Evolutionary conservation across 2,329 filamentous ascomycete species (phyloP), one percentile per base, ranked within the genome.

Genomic region (Penicillium sp.): DNA sequence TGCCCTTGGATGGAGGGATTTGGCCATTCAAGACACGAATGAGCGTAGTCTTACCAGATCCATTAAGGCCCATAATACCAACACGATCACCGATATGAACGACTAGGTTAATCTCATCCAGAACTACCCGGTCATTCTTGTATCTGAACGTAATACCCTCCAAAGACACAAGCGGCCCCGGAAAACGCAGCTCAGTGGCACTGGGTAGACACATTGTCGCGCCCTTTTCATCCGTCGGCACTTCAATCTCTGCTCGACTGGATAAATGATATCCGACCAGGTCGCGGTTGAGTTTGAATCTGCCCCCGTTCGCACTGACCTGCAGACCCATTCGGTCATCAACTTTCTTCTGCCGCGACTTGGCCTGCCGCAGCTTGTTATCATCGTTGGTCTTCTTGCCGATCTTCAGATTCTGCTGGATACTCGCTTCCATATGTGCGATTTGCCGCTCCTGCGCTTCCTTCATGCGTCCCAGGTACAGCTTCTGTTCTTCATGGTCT

Each of bases 351-450:
- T 91, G 87, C 0, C 88, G 78, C 4, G 85, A 88, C 55, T 90
- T 91, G 3, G 88, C 89, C 73, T 91, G 87, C n/a, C 87, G 83
- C 2, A 95, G 76, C 66, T 90, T 91, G 65, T 92, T 92, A 59
- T 90, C 86, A 62, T 95, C 89, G 27, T 89, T 87, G 24, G 84
- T 86, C 42, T 83, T 83, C 65, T 85, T 87, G 6, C 88, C 89
- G 18, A 85, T 81, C 56, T 84, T 86, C 61, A 89, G 80, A 57
- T 88, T 92, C 51, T 84, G 81, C 18, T 80, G 77, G 44, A 95
- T 89, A 0, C 84, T 87, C 59, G 87, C 81, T 68, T 92, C 84
- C 53, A 95, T 88, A 61, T 93, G 88, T 3, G 86, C 82, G 47
- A 83, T 86, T 66, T 95, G 88, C 64, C 82, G 84, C 47, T 93